Percentiles rank a stretch among this genome's conserved stretches.
These are phyloP conservation scores for Pleurotus tuber-regium DNA, from an alignment of 768 basidiomycete species.

Conservation along the genomic window DNA sequence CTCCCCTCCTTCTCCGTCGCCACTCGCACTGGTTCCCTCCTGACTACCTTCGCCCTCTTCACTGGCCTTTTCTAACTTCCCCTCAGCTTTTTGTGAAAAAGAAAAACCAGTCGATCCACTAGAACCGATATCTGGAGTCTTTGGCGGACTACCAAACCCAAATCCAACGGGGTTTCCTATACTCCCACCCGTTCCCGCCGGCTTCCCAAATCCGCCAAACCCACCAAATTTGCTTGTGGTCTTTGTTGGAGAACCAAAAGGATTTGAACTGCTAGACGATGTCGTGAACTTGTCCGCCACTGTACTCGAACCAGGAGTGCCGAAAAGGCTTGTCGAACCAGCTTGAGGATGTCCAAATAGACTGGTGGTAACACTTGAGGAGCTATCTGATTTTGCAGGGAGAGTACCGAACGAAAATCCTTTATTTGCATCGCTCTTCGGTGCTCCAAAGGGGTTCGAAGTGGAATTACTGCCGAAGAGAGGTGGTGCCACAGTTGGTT, in stretches of 20 bases:
- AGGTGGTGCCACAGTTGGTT: background rate
- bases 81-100: constrained; percentile 16
- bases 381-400: background rate
- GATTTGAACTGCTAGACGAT: background rate
- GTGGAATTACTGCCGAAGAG: background rate
- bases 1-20: constrained; percentile 54
- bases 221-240: constrained; percentile 15
- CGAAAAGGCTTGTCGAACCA: background rate
- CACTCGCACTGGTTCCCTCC: constrained; percentile 23
- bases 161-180: constrained; percentile 68
- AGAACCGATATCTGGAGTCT: constrained; percentile 19
- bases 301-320: background rate
- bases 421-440: background rate
- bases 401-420: background rate
- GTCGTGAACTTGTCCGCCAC: background rate
- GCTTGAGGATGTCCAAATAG: background rate
- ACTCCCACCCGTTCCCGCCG: constrained; percentile 36
- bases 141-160: constrained; percentile 44
- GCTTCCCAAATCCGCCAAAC: constrained; percentile 29
- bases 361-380: background rate
- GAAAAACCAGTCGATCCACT: constrained; percentile 9
- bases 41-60: constrained; percentile 21
- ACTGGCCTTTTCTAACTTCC: constrained; percentile 13
- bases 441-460: constrained; percentile 1
- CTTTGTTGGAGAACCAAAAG: constrained; percentile 1